These are phyloP conservation scores for Adansonia madagascariensis DNA, from an alignment of 441 rosid species.

Conservation along the genomic window DNA sequence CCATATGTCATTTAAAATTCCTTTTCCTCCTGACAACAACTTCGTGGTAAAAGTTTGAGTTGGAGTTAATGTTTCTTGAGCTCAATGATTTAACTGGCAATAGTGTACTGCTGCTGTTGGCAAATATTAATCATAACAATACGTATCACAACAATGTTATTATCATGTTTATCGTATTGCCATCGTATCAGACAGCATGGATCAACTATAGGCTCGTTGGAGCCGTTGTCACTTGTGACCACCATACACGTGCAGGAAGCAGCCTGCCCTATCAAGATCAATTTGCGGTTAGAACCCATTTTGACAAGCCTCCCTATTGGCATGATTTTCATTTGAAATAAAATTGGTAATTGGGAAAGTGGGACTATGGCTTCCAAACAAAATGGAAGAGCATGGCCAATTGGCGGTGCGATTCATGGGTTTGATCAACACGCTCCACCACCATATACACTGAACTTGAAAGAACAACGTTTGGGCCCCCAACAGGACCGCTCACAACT, in stretches of 20 bases:
- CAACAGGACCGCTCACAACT: neutral
- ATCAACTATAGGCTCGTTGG: neutral
- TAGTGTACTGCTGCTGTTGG: neutral
- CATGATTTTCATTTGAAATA: conserved; percentile 14
- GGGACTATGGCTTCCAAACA: neutral
- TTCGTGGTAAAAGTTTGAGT: neutral
- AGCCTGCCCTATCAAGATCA: neutral
- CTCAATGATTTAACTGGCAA: neutral
- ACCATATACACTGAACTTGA: no score
- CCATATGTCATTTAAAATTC: neutral
- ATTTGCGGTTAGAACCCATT: neutral
- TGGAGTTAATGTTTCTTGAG: neutral
- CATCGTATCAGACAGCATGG: neutral
- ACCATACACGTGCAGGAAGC: neutral
- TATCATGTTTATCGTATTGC: neutral
- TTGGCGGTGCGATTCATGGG: neutral
- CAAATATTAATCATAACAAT: neutral
- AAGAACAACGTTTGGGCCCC: neutral
- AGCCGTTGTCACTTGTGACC: neutral
- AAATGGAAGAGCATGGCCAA: neutral
- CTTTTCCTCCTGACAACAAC: neutral
- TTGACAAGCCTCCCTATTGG: neutral
- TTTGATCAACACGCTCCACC: no score
- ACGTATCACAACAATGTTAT: neutral
- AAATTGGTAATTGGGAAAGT: neutral